Percentiles rank a stretch among this genome's conserved stretches.
phyloP scores from a whole-genome alignment of 2,329 filamentous ascomycete genomes.

The Rhynchosporium secalis region DNA sequence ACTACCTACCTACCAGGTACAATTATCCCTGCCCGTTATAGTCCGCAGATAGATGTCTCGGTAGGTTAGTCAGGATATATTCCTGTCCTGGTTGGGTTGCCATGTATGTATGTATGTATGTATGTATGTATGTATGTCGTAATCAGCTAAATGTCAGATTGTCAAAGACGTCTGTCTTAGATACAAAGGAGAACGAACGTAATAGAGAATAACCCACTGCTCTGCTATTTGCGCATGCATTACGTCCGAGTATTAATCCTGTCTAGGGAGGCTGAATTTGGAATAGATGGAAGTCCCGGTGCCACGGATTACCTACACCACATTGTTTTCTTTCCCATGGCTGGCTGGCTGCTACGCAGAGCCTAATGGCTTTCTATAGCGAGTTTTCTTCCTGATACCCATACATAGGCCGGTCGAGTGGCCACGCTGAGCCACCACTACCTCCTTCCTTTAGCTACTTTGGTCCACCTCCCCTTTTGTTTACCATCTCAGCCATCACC shows the following conservation, averaged over 20 bases:
- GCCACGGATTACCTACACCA: no score
- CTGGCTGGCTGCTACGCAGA: no score
- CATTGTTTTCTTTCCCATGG: no score
- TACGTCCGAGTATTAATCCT: background rate
- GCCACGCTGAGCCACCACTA: background rate
- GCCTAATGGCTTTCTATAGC: background rate
- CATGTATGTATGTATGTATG: no score
- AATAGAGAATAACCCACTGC: no score
- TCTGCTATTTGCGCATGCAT: background rate
- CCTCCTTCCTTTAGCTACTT: background rate
- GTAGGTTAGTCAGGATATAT: no score
- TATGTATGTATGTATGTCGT: background rate
- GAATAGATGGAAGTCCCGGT: no score
- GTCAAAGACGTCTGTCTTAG: background rate
- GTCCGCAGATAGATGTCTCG: background rate
- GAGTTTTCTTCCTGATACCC: background rate
- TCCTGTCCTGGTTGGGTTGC: no score
- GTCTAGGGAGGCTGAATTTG: background rate
- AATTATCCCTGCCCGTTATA: background rate
- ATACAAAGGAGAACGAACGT: no score
- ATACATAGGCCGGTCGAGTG: slow-evolving; percentile 2
- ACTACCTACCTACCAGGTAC: no score
- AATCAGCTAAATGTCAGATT: no score
- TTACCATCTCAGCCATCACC: background rate
- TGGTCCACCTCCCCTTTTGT: background rate